Evolutionary conservation across 192 early-diverging fungal species (phyloP).

Genomic region (Rhizophagus sp.): DNA sequence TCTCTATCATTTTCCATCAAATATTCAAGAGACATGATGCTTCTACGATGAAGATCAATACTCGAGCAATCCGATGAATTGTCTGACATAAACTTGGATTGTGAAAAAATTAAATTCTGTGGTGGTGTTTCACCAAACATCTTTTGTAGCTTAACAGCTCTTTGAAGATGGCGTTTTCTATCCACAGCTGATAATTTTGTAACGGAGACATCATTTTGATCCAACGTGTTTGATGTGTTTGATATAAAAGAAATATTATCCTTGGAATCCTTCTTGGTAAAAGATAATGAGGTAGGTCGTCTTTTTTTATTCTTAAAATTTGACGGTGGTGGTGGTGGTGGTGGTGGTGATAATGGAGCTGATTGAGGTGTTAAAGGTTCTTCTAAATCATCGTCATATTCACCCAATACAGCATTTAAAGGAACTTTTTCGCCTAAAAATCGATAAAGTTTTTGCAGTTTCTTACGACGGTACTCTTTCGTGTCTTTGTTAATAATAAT

Average conservation of each 20-base stretch:
- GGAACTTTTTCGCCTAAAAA: conserved; percentile 47
- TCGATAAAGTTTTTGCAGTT: conserved; percentile 47
- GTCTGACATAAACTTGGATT: background rate
- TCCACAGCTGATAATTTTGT: conserved; percentile 35
- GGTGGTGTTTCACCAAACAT: conserved; percentile 43
- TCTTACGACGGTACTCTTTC: conserved; percentile 32
- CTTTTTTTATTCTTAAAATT: background rate
- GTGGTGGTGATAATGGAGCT: background rate
- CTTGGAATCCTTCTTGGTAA: background rate
- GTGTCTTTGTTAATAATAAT: conserved; percentile 16
- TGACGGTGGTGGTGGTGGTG: conserved; percentile 3
- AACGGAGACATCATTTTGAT: background rate
- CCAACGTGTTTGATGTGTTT: background rate
- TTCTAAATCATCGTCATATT: background rate
- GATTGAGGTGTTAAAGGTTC: background rate
- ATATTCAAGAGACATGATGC: conserved; percentile 24
- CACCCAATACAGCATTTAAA: conserved; percentile 25
- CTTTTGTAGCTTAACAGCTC: conserved; percentile 44
- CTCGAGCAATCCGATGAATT: background rate
- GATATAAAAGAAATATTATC: background rate
- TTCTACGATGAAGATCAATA: conserved; percentile 21
- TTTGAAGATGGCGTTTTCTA: conserved; percentile 35
- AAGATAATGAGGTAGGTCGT: background rate
- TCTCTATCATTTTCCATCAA: conserved; percentile 32
- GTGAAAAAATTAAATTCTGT: conserved; percentile 20